Percentiles rank a stretch among this genome's conserved stretches.
phyloP scores from a whole-genome alignment of 306 rosid genomes.

The Astragalus glycyphyllos region DNA sequence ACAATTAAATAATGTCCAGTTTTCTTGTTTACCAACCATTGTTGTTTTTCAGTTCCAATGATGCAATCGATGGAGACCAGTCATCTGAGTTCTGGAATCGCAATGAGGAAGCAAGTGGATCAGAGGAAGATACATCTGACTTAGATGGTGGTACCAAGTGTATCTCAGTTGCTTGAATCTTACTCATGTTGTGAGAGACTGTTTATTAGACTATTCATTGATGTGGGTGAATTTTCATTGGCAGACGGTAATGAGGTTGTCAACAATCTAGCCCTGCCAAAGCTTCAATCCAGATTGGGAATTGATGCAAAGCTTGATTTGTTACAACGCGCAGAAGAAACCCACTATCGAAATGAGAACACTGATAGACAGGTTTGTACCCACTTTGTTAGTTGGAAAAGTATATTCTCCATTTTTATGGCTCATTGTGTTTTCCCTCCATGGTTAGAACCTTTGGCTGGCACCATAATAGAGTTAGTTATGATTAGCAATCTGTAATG shows the following conservation, averaged over 20 bases:
- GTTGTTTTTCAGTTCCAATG: constrained; percentile 58
- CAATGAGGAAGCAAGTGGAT: constrained; percentile 67
- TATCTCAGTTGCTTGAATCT: constrained; percentile 18
- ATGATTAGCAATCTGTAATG: too few species aligned
- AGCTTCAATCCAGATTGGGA: constrained; percentile 59
- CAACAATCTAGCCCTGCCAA: constrained; percentile 58
- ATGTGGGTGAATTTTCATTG: constrained; percentile 30
- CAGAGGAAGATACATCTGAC: constrained; percentile 88
- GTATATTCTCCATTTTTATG: constrained; percentile 24
- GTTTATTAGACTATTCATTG: constrained; percentile 21
- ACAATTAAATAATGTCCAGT: too few species aligned
- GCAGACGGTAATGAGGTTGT: constrained; percentile 70
- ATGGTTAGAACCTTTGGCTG: constrained; percentile 18
- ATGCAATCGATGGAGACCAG: constrained; percentile 46
- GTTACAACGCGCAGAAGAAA: constrained; percentile 83
- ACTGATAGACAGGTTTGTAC: constrained; percentile 63
- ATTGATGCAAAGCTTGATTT: constrained; percentile 65
- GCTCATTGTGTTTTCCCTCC: constrained; percentile 9
- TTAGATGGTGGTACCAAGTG: constrained; percentile 60
- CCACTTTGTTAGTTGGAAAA: constrained; percentile 28
- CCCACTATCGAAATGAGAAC: constrained; percentile 54
- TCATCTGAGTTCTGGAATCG: constrained; percentile 92
- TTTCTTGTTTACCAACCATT: constrained; percentile 29
- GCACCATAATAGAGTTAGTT: too few species aligned
- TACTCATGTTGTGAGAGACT: too few species aligned